phyloP scores from a whole-genome alignment of 495 filamentous ascomycete species.

The Talaromyces thailandensis region DNA sequence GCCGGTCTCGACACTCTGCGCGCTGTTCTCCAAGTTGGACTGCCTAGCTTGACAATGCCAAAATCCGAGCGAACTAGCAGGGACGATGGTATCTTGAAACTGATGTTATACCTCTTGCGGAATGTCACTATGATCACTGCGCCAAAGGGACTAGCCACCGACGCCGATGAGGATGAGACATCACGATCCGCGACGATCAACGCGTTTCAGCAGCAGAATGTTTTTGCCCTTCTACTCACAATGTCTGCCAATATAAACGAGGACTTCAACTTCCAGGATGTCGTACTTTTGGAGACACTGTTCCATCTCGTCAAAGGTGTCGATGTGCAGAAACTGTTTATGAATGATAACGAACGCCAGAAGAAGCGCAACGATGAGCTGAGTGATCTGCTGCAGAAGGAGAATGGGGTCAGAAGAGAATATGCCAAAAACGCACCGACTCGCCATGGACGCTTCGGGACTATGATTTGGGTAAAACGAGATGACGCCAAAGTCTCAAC shows the following conservation, averaged over 20 bases:
- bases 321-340: constrained; percentile 76
- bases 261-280: constrained; percentile 83
- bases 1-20: constrained; percentile 67
- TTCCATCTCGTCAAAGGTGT: constrained; percentile 91
- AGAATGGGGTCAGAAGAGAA: constrained; percentile 67
- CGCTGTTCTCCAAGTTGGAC: constrained; percentile 65
- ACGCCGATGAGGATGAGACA: constrained; percentile 79
- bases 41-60: constrained; percentile 79
- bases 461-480: constrained; percentile 93
- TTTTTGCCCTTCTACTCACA: constrained; percentile 73
- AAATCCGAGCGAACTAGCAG: constrained; percentile 65
- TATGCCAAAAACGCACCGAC: constrained; percentile 76
- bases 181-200: constrained; percentile 82
- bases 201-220: constrained; percentile 82
- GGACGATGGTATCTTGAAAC: constrained; percentile 89
- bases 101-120: constrained; percentile 79
- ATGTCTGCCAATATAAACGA: constrained; percentile 85
- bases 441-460: constrained; percentile 89
- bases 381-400: constrained; percentile 60
- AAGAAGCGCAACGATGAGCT: constrained; percentile 66
- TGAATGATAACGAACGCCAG: constrained; percentile 61
- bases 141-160: constrained; percentile 45
- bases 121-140: constrained; percentile 81
- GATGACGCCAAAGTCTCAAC: constrained; percentile 73
- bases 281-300: constrained; percentile 76